A percentile compares a stretch with the other conserved stretches of the same genome.
phyloP scores from a whole-genome alignment of 148 eudicot genomes.

The Rhododendron williamsianum region DNA sequence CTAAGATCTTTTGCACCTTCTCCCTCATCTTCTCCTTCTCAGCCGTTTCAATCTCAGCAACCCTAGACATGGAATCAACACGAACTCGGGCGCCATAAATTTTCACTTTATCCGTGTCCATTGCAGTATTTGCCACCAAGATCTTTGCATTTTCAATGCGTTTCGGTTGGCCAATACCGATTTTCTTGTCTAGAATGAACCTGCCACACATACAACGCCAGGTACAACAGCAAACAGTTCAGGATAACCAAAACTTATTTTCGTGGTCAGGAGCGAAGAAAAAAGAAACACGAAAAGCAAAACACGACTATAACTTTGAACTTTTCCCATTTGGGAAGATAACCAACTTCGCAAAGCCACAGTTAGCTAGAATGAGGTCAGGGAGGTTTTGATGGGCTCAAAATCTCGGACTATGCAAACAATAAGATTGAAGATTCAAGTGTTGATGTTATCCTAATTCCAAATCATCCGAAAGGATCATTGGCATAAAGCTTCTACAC shows the following conservation, averaged over 20 bases:
- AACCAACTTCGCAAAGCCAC: background rate
- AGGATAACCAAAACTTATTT: background rate
- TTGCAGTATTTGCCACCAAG: constrained; percentile 95
- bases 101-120: constrained; percentile 99
- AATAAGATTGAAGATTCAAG: background rate
- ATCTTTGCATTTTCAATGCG: constrained; percentile 96
- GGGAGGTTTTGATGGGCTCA: no score
- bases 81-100: constrained; percentile 99
- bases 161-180: constrained; percentile 96
- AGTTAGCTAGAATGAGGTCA: no score
- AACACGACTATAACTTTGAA: background rate
- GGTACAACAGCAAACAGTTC: background rate
- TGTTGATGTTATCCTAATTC: background rate
- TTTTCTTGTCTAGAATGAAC: constrained; percentile 95
- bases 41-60: constrained; percentile 93
- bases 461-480: background rate
- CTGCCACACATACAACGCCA: constrained; percentile 26
- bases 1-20: constrained; percentile 87
- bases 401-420: background rate
- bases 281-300: background rate
- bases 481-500: background rate
- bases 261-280: background rate
- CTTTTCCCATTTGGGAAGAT: background rate
- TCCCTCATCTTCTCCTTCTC: constrained; percentile 99
- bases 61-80: constrained; percentile 98